Evolutionary conservation across 208 protist genomes (phyloP).

Genomic region (Wallacemonas sp.): DNA sequence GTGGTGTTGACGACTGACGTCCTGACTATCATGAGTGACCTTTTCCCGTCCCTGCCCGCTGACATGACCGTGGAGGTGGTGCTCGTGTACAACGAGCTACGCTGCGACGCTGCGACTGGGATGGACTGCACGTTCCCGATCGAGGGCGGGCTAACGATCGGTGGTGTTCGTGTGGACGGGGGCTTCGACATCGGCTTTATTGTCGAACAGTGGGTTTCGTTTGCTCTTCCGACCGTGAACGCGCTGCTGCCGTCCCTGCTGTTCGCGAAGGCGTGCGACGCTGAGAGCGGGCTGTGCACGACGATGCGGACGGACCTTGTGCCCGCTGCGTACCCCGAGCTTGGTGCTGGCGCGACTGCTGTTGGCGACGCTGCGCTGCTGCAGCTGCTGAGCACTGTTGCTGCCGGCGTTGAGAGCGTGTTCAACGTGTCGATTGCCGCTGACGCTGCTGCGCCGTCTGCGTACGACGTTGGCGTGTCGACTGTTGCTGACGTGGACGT

Average conservation of each 20-base stretch:
- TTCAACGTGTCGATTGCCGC: background rate
- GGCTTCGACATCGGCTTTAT: background rate
- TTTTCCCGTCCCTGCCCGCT: background rate
- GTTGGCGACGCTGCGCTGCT: background rate
- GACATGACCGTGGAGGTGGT: background rate
- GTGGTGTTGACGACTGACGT: slow-evolving; percentile 2
- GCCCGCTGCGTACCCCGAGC: background rate
- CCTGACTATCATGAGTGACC: background rate
- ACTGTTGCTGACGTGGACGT: background rate
- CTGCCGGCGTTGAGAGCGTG: background rate
- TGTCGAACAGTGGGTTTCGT: background rate
- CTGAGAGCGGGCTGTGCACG: slow-evolving; percentile 3
- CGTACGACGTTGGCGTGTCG: slow-evolving; percentile 3
- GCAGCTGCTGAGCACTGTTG: background rate
- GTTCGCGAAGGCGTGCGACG: background rate
- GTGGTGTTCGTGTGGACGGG: background rate
- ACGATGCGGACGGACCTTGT: slow-evolving; percentile 4
- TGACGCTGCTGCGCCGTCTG: background rate
- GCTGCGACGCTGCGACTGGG: background rate
- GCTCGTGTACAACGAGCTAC: background rate
- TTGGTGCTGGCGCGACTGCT: background rate
- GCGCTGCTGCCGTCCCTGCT: slow-evolving; percentile 2
- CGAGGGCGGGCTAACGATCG: background rate
- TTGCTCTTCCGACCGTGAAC: background rate
- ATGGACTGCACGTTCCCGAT: slow-evolving; percentile 15